Conservation (phyloP, 2,329 filamentous ascomycete genomes). For the Ophiostoma quercus region DNA sequence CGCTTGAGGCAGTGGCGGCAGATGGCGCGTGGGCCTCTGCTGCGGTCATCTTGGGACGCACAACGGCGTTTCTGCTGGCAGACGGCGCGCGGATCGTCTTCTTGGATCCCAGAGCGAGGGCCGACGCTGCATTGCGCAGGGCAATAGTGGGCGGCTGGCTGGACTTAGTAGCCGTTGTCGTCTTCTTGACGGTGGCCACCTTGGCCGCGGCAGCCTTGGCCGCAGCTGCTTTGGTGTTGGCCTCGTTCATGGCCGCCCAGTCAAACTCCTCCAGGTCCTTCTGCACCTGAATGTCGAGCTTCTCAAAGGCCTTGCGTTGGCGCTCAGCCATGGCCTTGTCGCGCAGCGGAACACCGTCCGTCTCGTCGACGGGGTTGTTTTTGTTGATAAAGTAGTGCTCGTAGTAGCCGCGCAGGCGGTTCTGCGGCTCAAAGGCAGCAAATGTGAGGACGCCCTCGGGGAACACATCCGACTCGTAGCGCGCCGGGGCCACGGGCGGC, state of each 20-base stretch:
- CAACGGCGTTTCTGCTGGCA: not conserved
- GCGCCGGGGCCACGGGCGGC: conserved; percentile 56
- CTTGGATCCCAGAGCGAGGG: conserved; percentile 41
- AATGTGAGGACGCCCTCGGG: conserved; percentile 53
- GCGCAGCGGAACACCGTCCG: conserved; percentile 55
- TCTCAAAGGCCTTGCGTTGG: conserved; percentile 47
- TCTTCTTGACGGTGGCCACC: conserved; percentile 20
- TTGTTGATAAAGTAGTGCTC: conserved; percentile 45
- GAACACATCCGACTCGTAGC: conserved; percentile 66
- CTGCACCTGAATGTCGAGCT: conserved; percentile 62
- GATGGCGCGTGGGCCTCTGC: not conserved
- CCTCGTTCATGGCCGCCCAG: conserved; percentile 45
- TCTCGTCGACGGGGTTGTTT: conserved; percentile 55
- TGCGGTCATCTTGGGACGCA: conserved; percentile 22
- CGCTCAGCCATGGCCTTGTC: conserved; percentile 57
- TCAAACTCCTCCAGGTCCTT: conserved; percentile 59
- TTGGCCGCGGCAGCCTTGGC: not conserved
- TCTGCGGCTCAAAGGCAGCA: conserved; percentile 53
- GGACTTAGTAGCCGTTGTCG: conserved; percentile 34
- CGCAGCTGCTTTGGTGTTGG: not conserved
- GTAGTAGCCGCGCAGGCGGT: conserved; percentile 58
- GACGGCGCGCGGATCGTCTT: conserved; percentile 12
- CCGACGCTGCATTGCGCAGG: conserved; percentile 51
- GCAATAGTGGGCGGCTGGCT: conserved; percentile 46
- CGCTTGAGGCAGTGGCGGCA: not conserved